Evolutionary conservation across 257 asterid genomes (phyloP), one percentile per base, ranked within the genome.

Genomic region (Haberlea rhodopensis): DNA sequence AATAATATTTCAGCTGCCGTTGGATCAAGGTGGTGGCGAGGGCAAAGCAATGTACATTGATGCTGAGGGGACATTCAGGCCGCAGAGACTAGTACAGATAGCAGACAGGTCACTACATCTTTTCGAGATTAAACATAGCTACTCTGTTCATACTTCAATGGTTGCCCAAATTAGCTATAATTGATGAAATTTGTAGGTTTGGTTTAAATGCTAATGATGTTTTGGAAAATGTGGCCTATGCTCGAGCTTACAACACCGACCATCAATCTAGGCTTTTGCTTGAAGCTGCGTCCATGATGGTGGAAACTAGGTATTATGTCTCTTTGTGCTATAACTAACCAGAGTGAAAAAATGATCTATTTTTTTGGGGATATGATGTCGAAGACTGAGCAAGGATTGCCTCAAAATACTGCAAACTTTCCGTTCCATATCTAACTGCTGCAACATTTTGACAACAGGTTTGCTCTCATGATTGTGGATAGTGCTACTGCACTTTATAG

Each of bases 31-130:
- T 57, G 99, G 99, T 23, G 97, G 97, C 49, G 96, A 89, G 71
- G 97, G 99, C 57, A 92, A 89, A 80, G 99, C 99, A 23, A 89
- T 92, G 97, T 92, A 92, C 74, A 85, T 92, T 63, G 99, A 92
- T 61, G 97, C 99, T 37, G 97, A 92, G 73, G 99, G 99, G 22
- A 92, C 99, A 51, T 92, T 92, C 83, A 78, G 97, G 78, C 99
- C 97, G 7, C 99, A 92, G 77, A 85, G 99, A 71, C 92, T 92
- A 58, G 79, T 92, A 63, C 99, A 89, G 67, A 92, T 92, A 53
- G 99, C 97, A 2, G 97, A 92, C 71, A 89, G 96, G 99, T 92
- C 58, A 48, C 58, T 24, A n/a, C 51, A 45, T 26, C 62, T 65
- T 68, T n/a, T 78, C 52, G 55, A 40, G 21, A 43, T 11, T 43